phyloP scores from a whole-genome alignment of 345 rosid genomes.

The Salix udensis region DNA sequence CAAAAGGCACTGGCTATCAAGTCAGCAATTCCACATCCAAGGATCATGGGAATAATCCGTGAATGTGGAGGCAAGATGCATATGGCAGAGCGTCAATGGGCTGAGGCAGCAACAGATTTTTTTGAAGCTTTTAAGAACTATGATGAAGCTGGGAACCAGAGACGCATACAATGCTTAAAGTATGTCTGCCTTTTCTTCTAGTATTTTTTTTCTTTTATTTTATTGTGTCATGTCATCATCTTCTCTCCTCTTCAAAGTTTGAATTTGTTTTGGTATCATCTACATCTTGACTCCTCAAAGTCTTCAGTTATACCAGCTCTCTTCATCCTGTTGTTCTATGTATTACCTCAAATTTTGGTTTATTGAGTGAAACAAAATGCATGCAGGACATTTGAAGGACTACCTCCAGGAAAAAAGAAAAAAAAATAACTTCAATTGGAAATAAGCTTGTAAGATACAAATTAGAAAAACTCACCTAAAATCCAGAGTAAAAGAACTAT shows the following conservation, averaged over 20 bases:
- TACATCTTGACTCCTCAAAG: background rate
- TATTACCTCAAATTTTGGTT: background rate
- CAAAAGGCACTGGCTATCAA: conserved; percentile 96
- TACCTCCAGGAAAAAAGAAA: background rate
- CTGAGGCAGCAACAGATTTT: conserved; percentile 97
- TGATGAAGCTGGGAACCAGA: conserved; percentile 99
- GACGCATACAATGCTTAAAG: conserved; percentile 98
- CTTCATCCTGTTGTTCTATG: background rate
- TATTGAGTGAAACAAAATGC: background rate
- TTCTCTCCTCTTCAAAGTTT: background rate
- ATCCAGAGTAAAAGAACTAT: background rate
- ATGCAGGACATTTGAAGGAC: background rate
- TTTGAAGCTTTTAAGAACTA: conserved; percentile 99
- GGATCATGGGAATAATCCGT: conserved; percentile 98
- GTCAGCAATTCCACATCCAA: conserved; percentile 99
- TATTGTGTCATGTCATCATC: background rate
- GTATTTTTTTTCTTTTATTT: background rate
- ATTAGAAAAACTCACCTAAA: background rate
- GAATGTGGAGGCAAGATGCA: conserved; percentile 99
- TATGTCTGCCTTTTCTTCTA: conserved; percentile 30
- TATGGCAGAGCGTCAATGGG: conserved; percentile 99
- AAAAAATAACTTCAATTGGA: background rate
- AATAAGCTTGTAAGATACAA: background rate
- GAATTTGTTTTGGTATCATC: background rate
- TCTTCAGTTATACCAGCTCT: background rate